phyloP scores from a whole-genome alignment of 1,284 basidiomycete species.

The Cerioporus squamosus region DNA sequence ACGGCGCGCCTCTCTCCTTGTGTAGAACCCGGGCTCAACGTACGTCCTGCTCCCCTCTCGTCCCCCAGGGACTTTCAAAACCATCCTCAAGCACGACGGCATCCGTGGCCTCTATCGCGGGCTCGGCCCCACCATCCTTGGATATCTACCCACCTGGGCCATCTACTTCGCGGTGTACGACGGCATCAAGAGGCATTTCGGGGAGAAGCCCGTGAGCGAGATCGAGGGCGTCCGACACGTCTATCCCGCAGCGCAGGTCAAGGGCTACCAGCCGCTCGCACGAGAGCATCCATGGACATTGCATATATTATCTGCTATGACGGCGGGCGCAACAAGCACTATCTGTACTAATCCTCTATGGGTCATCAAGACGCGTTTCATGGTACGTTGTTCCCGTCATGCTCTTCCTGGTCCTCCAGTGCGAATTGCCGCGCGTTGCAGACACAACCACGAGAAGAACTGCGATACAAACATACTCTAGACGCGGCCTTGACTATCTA shows the following conservation, averaged over 20 bases:
- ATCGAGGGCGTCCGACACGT: conserved; percentile 42
- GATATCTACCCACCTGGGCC: conserved; percentile 96
- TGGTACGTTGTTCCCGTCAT: conserved; percentile 62
- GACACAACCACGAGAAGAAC: conserved; percentile 79
- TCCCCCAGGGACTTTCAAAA: conserved; percentile 66
- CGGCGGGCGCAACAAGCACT: conserved; percentile 89
- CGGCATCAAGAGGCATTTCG: conserved; percentile 84
- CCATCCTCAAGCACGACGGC: conserved; percentile 77
- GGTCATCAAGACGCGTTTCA: conserved; percentile 98
- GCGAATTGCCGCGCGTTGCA: conserved; percentile 31
- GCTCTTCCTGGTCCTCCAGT: neutral
- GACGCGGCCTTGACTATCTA: conserved; percentile 90
- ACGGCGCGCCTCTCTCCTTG: conserved; percentile 18
- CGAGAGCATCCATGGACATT: conserved; percentile 82
- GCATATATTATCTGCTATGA: conserved; percentile 92
- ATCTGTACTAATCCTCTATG: conserved; percentile 92
- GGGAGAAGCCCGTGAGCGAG: conserved; percentile 59
- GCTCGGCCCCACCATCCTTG: conserved; percentile 92
- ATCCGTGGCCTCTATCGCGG: conserved; percentile 90
- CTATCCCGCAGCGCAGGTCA: conserved; percentile 81
- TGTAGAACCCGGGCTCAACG: conserved; percentile 27
- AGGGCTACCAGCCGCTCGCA: conserved; percentile 78
- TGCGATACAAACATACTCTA: conserved; percentile 83
- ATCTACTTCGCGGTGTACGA: conserved; percentile 99
- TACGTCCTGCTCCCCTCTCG: conserved; percentile 24